These are phyloP conservation scores for Zangia roseola DNA, from an alignment of 768 basidiomycete species.

Conservation along the genomic window DNA sequence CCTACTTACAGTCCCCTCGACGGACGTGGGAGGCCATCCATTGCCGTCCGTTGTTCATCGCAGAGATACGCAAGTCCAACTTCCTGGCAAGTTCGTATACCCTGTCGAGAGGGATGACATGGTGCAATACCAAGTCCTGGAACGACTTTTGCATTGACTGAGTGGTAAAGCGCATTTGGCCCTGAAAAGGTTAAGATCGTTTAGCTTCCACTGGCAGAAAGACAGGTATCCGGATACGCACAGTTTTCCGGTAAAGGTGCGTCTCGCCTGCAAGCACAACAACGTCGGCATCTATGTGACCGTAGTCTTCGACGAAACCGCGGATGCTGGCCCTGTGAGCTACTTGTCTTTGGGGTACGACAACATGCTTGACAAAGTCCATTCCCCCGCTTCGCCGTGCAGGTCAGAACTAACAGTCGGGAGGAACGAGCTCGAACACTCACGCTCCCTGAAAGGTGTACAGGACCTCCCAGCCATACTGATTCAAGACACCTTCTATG, in stretches of 20 bases:
- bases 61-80: slow-evolving; percentile 22
- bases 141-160: slow-evolving; percentile 16
- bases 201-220: background rate
- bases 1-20: slow-evolving; percentile 37
- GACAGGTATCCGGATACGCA: slow-evolving; percentile 4
- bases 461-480: slow-evolving; percentile 38
- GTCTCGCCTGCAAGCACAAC: slow-evolving; percentile 40
- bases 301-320: slow-evolving; percentile 40
- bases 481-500: slow-evolving; percentile 31
- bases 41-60: slow-evolving; percentile 25
- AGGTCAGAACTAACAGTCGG: slow-evolving; percentile 10
- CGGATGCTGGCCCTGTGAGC: slow-evolving; percentile 31
- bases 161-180: slow-evolving; percentile 28
- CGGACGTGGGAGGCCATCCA: slow-evolving; percentile 41
- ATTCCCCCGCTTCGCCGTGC: slow-evolving; percentile 30
- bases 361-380: slow-evolving; percentile 41
- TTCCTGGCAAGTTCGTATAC: slow-evolving; percentile 26
- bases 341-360: slow-evolving; percentile 35
- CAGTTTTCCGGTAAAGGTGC: slow-evolving; percentile 31
- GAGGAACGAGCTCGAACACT: slow-evolving; percentile 18
- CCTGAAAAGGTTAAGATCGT: slow-evolving; percentile 11
- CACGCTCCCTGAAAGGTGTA: slow-evolving; percentile 41
- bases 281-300: slow-evolving; percentile 32
- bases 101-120: slow-evolving; percentile 23
- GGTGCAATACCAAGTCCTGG: slow-evolving; percentile 24